These are phyloP conservation scores for Pyricularia sp. DNA, from an alignment of 2,329 filamentous ascomycete genomes.

Conservation along the genomic window DNA sequence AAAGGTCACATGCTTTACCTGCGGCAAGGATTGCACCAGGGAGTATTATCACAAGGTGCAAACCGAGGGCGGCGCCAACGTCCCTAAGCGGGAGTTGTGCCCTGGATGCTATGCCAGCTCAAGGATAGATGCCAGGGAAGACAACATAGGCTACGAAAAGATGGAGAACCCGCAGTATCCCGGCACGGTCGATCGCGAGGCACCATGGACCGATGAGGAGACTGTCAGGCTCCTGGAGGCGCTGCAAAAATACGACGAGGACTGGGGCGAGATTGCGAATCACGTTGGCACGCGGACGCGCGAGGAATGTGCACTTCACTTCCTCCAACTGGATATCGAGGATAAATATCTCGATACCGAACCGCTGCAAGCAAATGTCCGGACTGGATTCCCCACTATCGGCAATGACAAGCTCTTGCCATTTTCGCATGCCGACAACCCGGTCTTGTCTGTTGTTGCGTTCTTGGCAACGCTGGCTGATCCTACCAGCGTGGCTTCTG, in stretches of 20 bases:
- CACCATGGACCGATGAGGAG: slow-evolving; percentile 86
- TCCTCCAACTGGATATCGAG: slow-evolving; percentile 92
- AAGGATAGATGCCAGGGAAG: slow-evolving; percentile 71
- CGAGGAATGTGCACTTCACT: slow-evolving; percentile 95
- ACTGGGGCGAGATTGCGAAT: slow-evolving; percentile 89
- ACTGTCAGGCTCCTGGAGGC: slow-evolving; percentile 82
- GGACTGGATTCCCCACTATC: slow-evolving; percentile 54
- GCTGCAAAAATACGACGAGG: slow-evolving; percentile 86
- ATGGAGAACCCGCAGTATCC: slow-evolving; percentile 83
- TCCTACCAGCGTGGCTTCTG: slow-evolving; percentile 80
- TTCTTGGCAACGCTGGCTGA: slow-evolving; percentile 90
- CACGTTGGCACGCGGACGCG: slow-evolving; percentile 85
- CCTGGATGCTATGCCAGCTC: slow-evolving; percentile 83
- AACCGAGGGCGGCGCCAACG: slow-evolving; percentile 37
- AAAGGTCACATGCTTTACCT: slow-evolving; percentile 79
- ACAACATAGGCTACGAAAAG: slow-evolving; percentile 73
- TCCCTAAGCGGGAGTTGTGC: slow-evolving; percentile 77
- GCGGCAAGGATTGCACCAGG: slow-evolving; percentile 76
- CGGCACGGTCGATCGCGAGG: slow-evolving; percentile 69
- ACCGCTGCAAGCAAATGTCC: slow-evolving; percentile 34
- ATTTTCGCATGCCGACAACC: slow-evolving; percentile 88
- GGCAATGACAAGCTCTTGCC: slow-evolving; percentile 73
- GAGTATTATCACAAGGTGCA: slow-evolving; percentile 52
- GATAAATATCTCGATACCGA: slow-evolving; percentile 91
- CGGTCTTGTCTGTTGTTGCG: slow-evolving; percentile 90